Evolutionary conservation across 2,329 filamentous ascomycete species (phyloP).

Genomic region (Microsporum ferrugineum): DNA sequence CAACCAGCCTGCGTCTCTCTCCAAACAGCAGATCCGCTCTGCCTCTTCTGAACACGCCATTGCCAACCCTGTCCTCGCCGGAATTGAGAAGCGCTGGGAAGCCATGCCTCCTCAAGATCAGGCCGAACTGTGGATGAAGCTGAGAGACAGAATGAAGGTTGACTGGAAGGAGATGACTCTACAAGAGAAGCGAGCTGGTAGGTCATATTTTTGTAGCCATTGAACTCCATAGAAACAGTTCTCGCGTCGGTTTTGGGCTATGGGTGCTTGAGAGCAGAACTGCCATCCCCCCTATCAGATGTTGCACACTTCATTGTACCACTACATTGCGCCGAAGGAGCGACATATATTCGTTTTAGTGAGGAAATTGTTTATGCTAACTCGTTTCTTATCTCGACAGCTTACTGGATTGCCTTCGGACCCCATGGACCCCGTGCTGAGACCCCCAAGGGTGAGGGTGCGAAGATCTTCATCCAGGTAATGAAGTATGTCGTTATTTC

Average conservation of each 20-base stretch:
- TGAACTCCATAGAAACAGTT: not conserved
- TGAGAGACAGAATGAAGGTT: slow-evolving; percentile 97
- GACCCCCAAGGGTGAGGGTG: slow-evolving; percentile 71
- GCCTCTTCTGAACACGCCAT: slow-evolving; percentile 72
- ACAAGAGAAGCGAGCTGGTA: slow-evolving; percentile 99
- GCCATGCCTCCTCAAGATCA: slow-evolving; percentile 96
- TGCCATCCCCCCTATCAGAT: not conserved
- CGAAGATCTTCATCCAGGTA: slow-evolving; percentile 66
- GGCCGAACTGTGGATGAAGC: slow-evolving; percentile 96
- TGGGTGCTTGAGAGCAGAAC: not conserved
- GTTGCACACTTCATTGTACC: not conserved
- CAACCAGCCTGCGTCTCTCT: slow-evolving; percentile 28
- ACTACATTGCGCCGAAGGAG: not conserved
- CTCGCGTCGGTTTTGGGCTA: not conserved
- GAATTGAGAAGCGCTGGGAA: slow-evolving; percentile 99
- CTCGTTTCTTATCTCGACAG: slow-evolving; percentile 39
- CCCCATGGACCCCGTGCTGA: slow-evolving; percentile 84
- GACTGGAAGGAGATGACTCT: slow-evolving; percentile 92
- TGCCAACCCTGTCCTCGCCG: slow-evolving; percentile 91
- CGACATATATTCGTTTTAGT: not conserved
- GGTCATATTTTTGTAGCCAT: slow-evolving; percentile 35
- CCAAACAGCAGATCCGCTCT: slow-evolving; percentile 37
- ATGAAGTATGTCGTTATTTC: slow-evolving; percentile 55
- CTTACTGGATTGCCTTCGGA: slow-evolving; percentile 98
- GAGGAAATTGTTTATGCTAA: not conserved